Conservation (phyloP, 768 basidiomycete genomes). For the Dacryopinax spathularia region DNA sequence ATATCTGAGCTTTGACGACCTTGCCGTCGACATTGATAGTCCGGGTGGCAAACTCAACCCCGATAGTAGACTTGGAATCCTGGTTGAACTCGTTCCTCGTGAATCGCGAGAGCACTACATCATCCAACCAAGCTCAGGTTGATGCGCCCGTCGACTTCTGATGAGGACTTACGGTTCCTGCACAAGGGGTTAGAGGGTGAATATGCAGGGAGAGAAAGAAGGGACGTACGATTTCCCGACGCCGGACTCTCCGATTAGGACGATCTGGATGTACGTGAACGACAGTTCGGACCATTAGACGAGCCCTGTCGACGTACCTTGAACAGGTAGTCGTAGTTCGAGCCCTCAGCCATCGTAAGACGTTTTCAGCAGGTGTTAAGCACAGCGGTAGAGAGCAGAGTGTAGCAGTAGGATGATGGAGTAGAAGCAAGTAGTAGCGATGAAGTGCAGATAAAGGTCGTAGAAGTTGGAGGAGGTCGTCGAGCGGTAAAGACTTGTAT, state of each 20-base stretch:
- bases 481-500: not conserved
- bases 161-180: constrained; percentile 47
- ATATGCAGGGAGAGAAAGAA: not conserved
- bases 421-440: not conserved
- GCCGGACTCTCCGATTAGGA: constrained; percentile 96
- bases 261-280: constrained; percentile 44
- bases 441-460: not conserved
- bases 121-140: not conserved
- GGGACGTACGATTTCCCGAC: constrained; percentile 95
- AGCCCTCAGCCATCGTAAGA: constrained; percentile 64
- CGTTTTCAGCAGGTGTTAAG: not conserved
- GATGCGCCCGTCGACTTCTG: not conserved
- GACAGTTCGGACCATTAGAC: not conserved
- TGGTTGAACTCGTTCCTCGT: constrained; percentile 99
- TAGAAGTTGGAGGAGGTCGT: not conserved
- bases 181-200: not conserved
- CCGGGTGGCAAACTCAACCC: constrained; percentile 96
- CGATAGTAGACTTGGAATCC: constrained; percentile 97
- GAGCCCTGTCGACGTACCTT: constrained; percentile 44
- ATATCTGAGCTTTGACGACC: constrained; percentile 94
- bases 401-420: not conserved
- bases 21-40: constrained; percentile 91
- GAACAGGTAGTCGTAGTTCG: constrained; percentile 98
- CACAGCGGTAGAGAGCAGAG: not conserved
- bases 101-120: constrained; percentile 93